Percentiles rank a stretch among this genome's conserved stretches.
These are phyloP conservation scores for Ogataea trehaloabstinens DNA, from an alignment of 805 yeast species.

Conservation along the genomic window DNA sequence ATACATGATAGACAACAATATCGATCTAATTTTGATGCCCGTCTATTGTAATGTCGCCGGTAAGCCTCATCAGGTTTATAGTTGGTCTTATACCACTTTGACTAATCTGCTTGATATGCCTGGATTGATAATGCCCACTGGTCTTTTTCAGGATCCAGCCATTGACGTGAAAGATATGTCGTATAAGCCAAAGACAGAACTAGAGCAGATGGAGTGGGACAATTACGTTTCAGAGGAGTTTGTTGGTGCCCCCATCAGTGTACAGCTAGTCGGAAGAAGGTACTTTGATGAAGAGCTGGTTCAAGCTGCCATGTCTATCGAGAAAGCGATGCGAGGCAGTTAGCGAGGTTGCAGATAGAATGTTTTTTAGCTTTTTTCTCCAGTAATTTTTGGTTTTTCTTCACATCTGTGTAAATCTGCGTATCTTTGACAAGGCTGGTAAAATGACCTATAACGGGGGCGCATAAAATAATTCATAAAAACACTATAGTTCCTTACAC, in stretches of 20 bases:
- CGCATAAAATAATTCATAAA: background rate
- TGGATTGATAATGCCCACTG: slow-evolving; percentile 56
- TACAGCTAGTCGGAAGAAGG: slow-evolving; percentile 49
- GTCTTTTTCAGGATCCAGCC: slow-evolving; percentile 50
- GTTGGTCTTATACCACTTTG: slow-evolving; percentile 71
- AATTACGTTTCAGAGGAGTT: slow-evolving; percentile 35
- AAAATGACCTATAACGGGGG: background rate
- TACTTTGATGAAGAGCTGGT: slow-evolving; percentile 48
- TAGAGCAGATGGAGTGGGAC: slow-evolving; percentile 34
- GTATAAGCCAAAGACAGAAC: slow-evolving; percentile 37
- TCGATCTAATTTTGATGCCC: slow-evolving; percentile 59
- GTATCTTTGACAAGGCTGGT: background rate
- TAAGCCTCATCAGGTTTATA: slow-evolving; percentile 39
- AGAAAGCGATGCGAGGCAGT: no score
- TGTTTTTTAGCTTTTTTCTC: no score
- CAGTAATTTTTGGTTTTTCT: no score
- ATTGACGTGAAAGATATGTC: slow-evolving; percentile 39
- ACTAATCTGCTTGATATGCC: slow-evolving; percentile 70
- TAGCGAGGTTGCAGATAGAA: no score
- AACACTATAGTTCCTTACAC: no score
- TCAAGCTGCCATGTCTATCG: slow-evolving; percentile 40
- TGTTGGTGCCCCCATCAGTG: slow-evolving; percentile 44
- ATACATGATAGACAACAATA: slow-evolving; percentile 41
- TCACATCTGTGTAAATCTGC: no score
- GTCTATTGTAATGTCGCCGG: slow-evolving; percentile 61